Evolutionary conservation across 164 flowering plant species (phyloP), one percentile per base, ranked within the genome.

Genomic region (Annona cherimola): DNA sequence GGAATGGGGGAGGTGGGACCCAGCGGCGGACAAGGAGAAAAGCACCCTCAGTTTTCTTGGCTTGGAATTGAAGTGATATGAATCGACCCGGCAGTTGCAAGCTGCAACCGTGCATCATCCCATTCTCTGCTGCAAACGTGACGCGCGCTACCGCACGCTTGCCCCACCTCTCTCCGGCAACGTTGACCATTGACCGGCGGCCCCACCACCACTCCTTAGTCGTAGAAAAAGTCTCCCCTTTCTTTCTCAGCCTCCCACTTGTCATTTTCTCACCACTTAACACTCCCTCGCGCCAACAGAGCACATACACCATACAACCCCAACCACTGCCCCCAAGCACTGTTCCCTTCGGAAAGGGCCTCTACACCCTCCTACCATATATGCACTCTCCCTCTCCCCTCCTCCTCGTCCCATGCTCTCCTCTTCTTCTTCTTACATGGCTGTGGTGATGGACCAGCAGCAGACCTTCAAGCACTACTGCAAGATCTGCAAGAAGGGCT

Each of bases 401-500:
- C 68, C 42, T 66, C 41, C 35, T 42, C 42, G 40, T 43, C 43
- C 43, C 40, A 40, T 14, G 5, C 60, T 46, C 69, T 70, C 55
- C 63, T 7, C 42, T 18, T 20, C 54, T 63, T 73, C 86, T 18
- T 45, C 26, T 57, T 57, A 26, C 19, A 77, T 81, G 80, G 76
- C 77, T 46, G 73, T 75, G 57, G 42, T 61, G 65, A 77, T 85
- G 50, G 92, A 89, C 45, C 88, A 85, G 67, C 83, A 78, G 69
- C 70, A 88, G 42, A 71, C 39, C 74, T 89, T 86, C 69, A 95
- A 95, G 78, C 86, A 90, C 71, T 86, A 83, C 71, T 95, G 99
- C 67, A 88, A 80, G 67, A 86, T 93, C 69, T 95, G 99, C 81
- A 93, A 89, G 83, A 95, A 87, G 69, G 99, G 98, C 1, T 95